Percentiles rank a stretch among this genome's conserved stretches.
phyloP scores from a whole-genome alignment of 179 eudicot genomes.

The Beta corolliflora region DNA sequence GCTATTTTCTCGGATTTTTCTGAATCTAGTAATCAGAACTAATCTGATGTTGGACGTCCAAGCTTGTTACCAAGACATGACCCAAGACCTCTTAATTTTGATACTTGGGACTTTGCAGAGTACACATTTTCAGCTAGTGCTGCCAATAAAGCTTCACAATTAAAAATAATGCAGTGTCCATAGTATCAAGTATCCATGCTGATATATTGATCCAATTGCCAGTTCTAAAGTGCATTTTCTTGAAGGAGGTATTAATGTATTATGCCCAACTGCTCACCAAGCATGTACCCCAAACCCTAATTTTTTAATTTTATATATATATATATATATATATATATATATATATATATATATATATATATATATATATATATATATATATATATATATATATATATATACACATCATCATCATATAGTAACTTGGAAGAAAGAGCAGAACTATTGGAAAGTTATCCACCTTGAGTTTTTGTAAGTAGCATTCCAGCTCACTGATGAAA shows the following conservation, averaged over 20 bases:
- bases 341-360: too few relatives aligned
- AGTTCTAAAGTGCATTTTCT: not conserved
- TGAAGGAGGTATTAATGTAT: not conserved
- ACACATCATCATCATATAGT: not conserved
- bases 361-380: too few relatives aligned
- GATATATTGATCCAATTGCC: not conserved
- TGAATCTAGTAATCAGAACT: not conserved
- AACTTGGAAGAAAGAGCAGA: not conserved
- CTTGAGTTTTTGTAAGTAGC: constrained; percentile 68
- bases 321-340: too few relatives aligned
- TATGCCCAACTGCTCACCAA: too few relatives aligned
- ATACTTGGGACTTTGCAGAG: not conserved
- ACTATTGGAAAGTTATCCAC: constrained; percentile 27
- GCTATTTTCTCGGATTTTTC: not conserved
- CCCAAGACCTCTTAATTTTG: not conserved
- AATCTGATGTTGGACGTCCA: not conserved
- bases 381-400: too few relatives aligned
- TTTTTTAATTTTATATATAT: too few relatives aligned
- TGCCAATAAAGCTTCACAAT: not conserved
- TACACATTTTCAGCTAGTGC: not conserved
- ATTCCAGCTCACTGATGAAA: constrained; percentile 58
- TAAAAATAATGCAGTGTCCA: not conserved
- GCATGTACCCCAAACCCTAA: too few relatives aligned
- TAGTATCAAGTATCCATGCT: not conserved
- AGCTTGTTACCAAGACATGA: not conserved